Percentiles rank a stretch among this genome's conserved stretches.
Conservation (phyloP, 305 asterid genomes). For the Rubia balearica region DNA sequence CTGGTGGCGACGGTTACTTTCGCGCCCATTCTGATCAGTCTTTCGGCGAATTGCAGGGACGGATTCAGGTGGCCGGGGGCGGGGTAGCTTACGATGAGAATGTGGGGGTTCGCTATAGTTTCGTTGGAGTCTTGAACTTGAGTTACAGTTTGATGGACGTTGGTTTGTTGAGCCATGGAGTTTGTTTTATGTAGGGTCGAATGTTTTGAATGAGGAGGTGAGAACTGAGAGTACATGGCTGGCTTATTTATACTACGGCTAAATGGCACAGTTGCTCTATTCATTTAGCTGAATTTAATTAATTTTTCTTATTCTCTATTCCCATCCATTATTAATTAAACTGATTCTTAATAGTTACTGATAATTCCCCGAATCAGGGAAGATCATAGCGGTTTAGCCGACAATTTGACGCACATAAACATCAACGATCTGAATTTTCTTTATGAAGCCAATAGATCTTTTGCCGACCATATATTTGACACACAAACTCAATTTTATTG, state of each 20-base stretch:
- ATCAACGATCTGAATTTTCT: background rate
- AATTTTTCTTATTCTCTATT: too few relatives aligned
- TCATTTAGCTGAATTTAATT: too few relatives aligned
- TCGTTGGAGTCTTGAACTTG: background rate
- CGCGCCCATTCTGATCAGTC: slow-evolving; percentile 17
- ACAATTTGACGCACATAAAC: too few relatives aligned
- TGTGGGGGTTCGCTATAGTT: slow-evolving; percentile 7
- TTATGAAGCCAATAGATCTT: too few relatives aligned
- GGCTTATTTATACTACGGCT: background rate
- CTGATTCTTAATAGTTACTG: too few relatives aligned
- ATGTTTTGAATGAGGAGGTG: background rate
- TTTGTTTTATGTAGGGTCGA: background rate
- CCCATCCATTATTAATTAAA: too few relatives aligned
- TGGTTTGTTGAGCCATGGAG: background rate
- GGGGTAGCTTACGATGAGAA: slow-evolving; percentile 31
- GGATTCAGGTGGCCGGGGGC: slow-evolving; percentile 49
- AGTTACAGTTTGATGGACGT: background rate
- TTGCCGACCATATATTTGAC: background rate
- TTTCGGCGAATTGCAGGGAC: slow-evolving; percentile 33
- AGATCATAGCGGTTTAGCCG: background rate
- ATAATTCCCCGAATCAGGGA: too few relatives aligned
- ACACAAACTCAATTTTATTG: background rate
- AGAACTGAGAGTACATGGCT: background rate
- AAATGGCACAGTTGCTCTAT: too few relatives aligned
- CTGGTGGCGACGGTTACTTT: slow-evolving; percentile 20